Percentiles rank a stretch among this genome's conserved stretches.
phyloP scores from a whole-genome alignment of 2,329 filamentous ascomycete species.

The Xylariaceae sp. region DNA sequence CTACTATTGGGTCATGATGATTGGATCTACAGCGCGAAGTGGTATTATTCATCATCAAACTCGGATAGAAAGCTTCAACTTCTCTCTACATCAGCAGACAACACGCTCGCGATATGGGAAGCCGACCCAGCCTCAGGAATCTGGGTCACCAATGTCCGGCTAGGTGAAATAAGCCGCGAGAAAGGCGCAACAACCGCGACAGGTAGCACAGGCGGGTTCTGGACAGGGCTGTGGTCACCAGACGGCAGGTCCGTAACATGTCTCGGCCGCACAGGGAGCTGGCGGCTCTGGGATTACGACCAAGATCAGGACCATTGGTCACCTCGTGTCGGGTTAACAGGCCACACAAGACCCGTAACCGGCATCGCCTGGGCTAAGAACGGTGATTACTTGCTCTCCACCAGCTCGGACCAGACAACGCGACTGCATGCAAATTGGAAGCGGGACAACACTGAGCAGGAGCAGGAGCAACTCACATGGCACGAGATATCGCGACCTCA shows the following conservation, averaged over 20 bases:
- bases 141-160: slow-evolving; percentile 79
- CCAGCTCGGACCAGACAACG: slow-evolving; percentile 88
- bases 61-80: slow-evolving; percentile 59
- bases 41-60: slow-evolving; percentile 62
- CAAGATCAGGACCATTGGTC: slow-evolving; percentile 63
- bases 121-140: slow-evolving; percentile 78
- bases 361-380: slow-evolving; percentile 79
- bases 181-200: slow-evolving; percentile 97
- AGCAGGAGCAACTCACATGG: too few relatives aligned
- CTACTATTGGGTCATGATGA: slow-evolving; percentile 93
- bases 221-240: slow-evolving; percentile 90
- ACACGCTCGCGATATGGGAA: slow-evolving; percentile 91
- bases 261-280: slow-evolving; percentile 86
- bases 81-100: slow-evolving; percentile 89
- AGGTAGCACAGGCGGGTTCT: slow-evolving; percentile 92
- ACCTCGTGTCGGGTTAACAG: slow-evolving; percentile 72
- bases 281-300: slow-evolving; percentile 77
- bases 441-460: slow-evolving; percentile 8
- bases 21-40: slow-evolving; percentile 90
- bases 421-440: slow-evolving; percentile 80
- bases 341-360: slow-evolving; percentile 78
- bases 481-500: slow-evolving; percentile 94
- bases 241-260: slow-evolving; percentile 71
- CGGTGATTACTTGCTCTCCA: slow-evolving; percentile 83
- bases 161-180: slow-evolving; percentile 90